Evolutionary conservation across 441 rosid genomes (phyloP), one percentile per base, ranked within the genome.

Genomic region (Erodium moschatum): DNA sequence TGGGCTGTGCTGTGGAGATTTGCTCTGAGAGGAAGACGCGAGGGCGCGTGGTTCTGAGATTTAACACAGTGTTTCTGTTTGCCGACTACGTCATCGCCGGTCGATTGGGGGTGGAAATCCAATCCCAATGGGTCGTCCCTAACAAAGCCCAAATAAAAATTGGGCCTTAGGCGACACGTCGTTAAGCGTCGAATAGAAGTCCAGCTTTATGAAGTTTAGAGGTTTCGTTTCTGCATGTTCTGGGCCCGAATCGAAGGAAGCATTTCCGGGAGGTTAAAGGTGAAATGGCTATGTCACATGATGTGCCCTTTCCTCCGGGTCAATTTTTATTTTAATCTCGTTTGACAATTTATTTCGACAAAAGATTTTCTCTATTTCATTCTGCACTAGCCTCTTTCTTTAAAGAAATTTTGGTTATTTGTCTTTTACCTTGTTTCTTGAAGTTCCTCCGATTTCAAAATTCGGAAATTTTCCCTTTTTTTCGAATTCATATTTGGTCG

Each of bases 11-110:
- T 40, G 12, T 56, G 62, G 24, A 13, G 62, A 6, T 54, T 54
- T 8, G 11, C 24, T 54, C 20, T 15, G 61, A 54, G 61, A 54
- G 0, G 62, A 56, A 18, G 62, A 56, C 11, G 27, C 21, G 62
- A 56, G 24, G 62, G 24, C 62, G 20, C 62, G 60, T 6, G 60
- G 20, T 18, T 6, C 9, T 6, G 24, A 54, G 40, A 35, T 18
- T 54, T 18, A 54, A 54, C 62, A 54, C 62, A 19, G 62, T 18
- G 62, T 18, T 54, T 42, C 61, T 16, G 21, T 6, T 54, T 19
- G 62, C 62, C 62, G 62, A 56, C 62, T 18, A 19, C 62, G 62
- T 56, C 62, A 56, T 56, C 62, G 62, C 62, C 62, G 62, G 62
- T 56, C 27, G 62, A 16, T 20, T 56, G 7, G 62, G 62, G 62